Conservation (phyloP, 140 eudicot species). For the Cichorium intybus region DNA sequence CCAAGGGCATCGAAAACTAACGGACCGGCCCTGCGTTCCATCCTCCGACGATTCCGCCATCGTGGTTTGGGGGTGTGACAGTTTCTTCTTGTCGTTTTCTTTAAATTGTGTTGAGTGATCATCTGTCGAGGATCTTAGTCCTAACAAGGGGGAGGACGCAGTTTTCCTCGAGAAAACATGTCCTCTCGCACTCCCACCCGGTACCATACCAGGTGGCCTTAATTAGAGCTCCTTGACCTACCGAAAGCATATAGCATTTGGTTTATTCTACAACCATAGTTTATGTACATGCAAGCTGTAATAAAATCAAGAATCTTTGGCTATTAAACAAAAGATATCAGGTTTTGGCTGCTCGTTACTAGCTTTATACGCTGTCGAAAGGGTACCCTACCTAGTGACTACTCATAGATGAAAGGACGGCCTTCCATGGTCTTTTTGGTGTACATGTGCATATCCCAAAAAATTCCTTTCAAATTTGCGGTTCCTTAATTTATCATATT, state of each 20-base stretch:
- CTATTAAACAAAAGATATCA: slow-evolving; percentile 9
- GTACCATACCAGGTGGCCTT: too few species aligned
- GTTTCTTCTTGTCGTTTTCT: too few species aligned
- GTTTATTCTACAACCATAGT: background rate
- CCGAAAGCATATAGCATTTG: slow-evolving; percentile 21
- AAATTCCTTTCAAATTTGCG: background rate
- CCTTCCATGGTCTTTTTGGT: background rate
- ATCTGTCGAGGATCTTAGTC: too few species aligned
- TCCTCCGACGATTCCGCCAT: too few species aligned
- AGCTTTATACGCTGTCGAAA: slow-evolving; percentile 22
- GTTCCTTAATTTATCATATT: background rate
- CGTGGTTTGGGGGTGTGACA: too few species aligned
- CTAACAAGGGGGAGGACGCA: too few species aligned
- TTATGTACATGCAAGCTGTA: slow-evolving; percentile 23
- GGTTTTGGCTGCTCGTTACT: slow-evolving; percentile 24
- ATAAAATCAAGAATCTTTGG: slow-evolving; percentile 22
- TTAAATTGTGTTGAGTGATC: too few species aligned
- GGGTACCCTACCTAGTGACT: slow-evolving; percentile 23
- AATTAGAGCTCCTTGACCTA: slow-evolving; percentile 14
- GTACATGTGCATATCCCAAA: background rate
- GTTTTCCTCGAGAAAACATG: too few species aligned
- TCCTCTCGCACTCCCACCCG: too few species aligned
- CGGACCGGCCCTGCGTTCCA: too few species aligned
- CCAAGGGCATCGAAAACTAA: too few species aligned
- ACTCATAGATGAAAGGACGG: background rate